Base-by-base conservation (phyloP, 2,329 filamentous ascomycete genomes). In the Beauveria asiatica region DNA sequence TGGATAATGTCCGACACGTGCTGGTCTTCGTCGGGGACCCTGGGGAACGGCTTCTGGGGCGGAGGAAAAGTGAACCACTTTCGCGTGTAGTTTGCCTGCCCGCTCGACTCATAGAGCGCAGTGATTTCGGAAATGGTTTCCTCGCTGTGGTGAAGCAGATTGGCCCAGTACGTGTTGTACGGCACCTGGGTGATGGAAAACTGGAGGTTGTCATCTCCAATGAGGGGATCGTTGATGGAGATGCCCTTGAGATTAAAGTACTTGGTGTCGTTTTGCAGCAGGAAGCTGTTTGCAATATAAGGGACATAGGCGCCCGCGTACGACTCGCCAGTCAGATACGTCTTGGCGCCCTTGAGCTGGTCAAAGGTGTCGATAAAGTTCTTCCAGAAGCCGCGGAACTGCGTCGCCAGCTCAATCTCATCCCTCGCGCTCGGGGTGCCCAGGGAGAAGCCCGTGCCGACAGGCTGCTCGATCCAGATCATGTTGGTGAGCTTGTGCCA, bases 401-500 rank as follows among this genome's bases (percentile, higher is more conserved):
- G 81, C 21, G 75, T 72, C 0, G 86, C 85, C 2, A 86, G 77
- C 65, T 89, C 86, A 42, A 82, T 78, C 64, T 89, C 83, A 65
- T 80, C 82, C 3, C 76, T 83, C 9, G 86, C 87, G 0, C 80
- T 88, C 3, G 84, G 77, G 0, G 74, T 81, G 8, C 88, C 88
- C 41, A 83, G 79, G 0, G 84, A 82, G 70, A 88, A 92, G 10
- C 89, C 89, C 0, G 87, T 88, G 27, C 80, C 80, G 8, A 84
- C 74, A 3, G 84, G 85, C 68, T 89, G 86, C 66, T 90, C 88
- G 9, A 89, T 79, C 83, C 85, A 94, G 51, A 94, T 76, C 67
- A 92, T 82, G 70, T 92, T 91, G 56, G 88, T 89, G 42, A 93
- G 73, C 57, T 87, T 87, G 62, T 83, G 83, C 88, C 88, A 92